Evolutionary conservation across 2,329 filamentous ascomycete genomes (phyloP).

Genomic region (Curvularia sp.): DNA sequence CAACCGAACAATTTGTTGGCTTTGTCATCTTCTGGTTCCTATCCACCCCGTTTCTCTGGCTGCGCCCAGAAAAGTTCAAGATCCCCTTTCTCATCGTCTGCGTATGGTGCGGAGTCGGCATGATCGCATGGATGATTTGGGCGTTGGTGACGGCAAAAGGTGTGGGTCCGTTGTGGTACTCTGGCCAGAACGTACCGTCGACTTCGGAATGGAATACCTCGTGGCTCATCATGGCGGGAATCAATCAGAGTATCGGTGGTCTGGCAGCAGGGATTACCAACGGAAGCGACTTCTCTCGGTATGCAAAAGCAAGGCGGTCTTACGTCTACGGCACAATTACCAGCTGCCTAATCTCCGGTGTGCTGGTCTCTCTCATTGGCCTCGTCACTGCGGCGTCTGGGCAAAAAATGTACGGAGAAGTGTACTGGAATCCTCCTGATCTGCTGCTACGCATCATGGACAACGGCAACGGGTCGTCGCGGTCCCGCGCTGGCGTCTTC

Average conservation of each 20-base stretch:
- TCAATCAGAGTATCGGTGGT: slow-evolving; percentile 54
- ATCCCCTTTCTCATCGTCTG: slow-evolving; percentile 56
- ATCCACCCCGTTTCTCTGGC: slow-evolving; percentile 55
- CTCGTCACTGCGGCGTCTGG: slow-evolving; percentile 52
- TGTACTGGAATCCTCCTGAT: slow-evolving; percentile 55
- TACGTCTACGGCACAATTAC: slow-evolving; percentile 52
- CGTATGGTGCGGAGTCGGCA: slow-evolving; percentile 54
- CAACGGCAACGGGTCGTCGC: slow-evolving; percentile 51
- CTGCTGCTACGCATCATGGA: slow-evolving; percentile 57
- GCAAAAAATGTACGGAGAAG: slow-evolving; percentile 48
- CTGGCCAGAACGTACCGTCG: slow-evolving; percentile 48
- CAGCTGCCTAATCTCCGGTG: slow-evolving; percentile 52
- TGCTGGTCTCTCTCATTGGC: slow-evolving; percentile 54
- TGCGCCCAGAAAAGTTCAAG: slow-evolving; percentile 60
- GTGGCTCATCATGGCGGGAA: slow-evolving; percentile 56
- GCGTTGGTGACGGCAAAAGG: slow-evolving; percentile 54
- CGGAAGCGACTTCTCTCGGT: slow-evolving; percentile 56
- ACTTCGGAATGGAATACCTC: slow-evolving; percentile 50
- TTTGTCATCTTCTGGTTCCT: slow-evolving; percentile 48
- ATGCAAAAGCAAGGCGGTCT: slow-evolving; percentile 45
- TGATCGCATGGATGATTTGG: slow-evolving; percentile 59
- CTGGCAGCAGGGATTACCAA: slow-evolving; percentile 54
- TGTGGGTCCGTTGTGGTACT: slow-evolving; percentile 53
- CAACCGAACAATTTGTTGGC: slow-evolving; percentile 47
- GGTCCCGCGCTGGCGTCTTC: slow-evolving; percentile 47